Percentiles rank a stretch among this genome's conserved stretches.
These are phyloP conservation scores for Pseudognaphalium luteoalbum DNA, from an alignment of 129 eudicot species.

Conservation along the genomic window DNA sequence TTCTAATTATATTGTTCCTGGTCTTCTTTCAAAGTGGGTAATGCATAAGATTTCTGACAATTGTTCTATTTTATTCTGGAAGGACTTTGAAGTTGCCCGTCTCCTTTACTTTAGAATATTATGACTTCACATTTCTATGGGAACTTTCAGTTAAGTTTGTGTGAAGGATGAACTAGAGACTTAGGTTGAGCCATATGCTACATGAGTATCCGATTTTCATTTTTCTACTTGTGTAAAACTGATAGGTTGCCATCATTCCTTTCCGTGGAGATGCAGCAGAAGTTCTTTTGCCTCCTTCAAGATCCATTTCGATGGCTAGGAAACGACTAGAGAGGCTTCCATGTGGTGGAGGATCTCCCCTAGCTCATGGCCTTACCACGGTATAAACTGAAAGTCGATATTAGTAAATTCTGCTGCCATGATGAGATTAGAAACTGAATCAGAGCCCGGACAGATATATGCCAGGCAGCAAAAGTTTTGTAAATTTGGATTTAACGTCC, in stretches of 20 bases:
- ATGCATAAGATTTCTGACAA: neutral
- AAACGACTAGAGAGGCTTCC: slow-evolving; percentile 98
- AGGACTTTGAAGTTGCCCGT: neutral
- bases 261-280: slow-evolving; percentile 99
- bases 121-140: neutral
- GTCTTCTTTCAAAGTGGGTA: neutral
- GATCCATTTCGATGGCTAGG: slow-evolving; percentile 97
- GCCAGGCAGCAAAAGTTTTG: no score
- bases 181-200: neutral
- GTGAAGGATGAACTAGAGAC: neutral
- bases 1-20: slow-evolving; percentile 8
- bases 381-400: slow-evolving; percentile 38
- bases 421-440: neutral
- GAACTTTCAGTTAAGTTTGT: neutral
- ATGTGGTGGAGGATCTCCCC: slow-evolving; percentile 99
- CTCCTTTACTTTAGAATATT: neutral
- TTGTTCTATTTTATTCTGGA: neutral
- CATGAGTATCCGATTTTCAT: neutral
- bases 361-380: slow-evolving; percentile 99
- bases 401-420: neutral
- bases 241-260: slow-evolving; percentile 88
- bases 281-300: slow-evolving; percentile 94
- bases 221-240: slow-evolving; percentile 18
- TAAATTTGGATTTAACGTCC: no score
- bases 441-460: no score